Evolutionary conservation across 345 rosid species (phyloP).

Genomic region (Eucalyptus coolabah): DNA sequence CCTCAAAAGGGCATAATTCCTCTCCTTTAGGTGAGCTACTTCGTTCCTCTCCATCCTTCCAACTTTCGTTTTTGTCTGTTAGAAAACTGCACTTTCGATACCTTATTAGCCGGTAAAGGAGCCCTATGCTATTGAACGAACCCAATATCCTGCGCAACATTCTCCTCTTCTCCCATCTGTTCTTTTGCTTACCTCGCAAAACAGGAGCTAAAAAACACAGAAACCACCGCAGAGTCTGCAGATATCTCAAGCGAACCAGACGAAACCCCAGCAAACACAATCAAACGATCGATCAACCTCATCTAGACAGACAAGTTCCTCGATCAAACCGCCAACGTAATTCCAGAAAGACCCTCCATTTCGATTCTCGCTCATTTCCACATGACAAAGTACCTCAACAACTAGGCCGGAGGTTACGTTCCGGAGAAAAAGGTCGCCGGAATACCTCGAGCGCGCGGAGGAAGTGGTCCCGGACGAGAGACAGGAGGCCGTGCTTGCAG

Average conservation of each 20-base stretch:
- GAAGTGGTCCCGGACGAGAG: slow-evolving; percentile 50
- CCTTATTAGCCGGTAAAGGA: background rate
- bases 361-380: background rate
- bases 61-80: too few species aligned
- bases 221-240: background rate
- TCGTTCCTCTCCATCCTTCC: too few species aligned
- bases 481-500: slow-evolving; percentile 56
- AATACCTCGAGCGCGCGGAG: background rate
- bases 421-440: background rate
- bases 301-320: background rate
- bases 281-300: background rate
- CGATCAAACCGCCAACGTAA: background rate
- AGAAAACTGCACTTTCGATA: too few species aligned
- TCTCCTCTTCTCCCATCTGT: background rate
- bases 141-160: background rate
- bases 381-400: background rate
- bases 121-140: background rate
- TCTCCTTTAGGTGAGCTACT: too few species aligned
- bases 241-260: background rate
- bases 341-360: background rate
- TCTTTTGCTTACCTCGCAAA: background rate
- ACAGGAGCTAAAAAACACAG: background rate
- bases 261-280: background rate
- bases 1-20: too few species aligned
- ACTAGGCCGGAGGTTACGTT: background rate